Evolutionary conservation across 352 stramenopile genomes (phyloP), one percentile per base, ranked within the genome.

Genomic region (Aphanomyces cochlioides): DNA sequence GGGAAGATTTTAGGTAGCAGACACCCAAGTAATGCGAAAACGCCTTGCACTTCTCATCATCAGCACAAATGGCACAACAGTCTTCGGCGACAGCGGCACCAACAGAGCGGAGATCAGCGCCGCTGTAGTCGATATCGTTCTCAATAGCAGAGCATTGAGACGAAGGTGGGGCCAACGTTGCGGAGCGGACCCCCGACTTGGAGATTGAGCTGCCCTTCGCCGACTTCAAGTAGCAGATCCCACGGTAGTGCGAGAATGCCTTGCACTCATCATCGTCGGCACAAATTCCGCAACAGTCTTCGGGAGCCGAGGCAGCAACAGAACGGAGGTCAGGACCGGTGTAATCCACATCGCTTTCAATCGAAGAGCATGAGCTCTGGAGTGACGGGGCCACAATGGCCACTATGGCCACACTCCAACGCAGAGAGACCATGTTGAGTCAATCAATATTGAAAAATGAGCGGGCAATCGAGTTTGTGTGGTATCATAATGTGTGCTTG

Each of bases 31-130:
- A 10, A 50, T 50, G 17, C 45, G 45, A 50, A 17, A 50, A 81
- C 3, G 74, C 37, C 15, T 17, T 7, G 48, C 73, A 77, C 6
- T 60, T 60, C 0, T 15, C 69, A 77, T 0, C 73, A 77, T 56
- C 77, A 71, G 21, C 38, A 67, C 77, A 82, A 15, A 77, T 75
- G 10, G 58, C 72, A 15, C 77, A 82, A 58, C 77, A 82, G 19
- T 41, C 48, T 3, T 67, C 64, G 28, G 72, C 38, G 1, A 5
- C 21, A 4, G 66, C 56, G 0, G 69, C 53, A 17, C 58, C 58
- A 3, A 66, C 56, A 39, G 73, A 77, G 17, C 40, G 71, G 7
- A 82, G 74, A 43, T 82, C 77, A 28, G 80, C 77, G 64, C 76
- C 68, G 43, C 70, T 47, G 39, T 73, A 82, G 66, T 80, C 74